phyloP scores from a whole-genome alignment of 1,139 yeast species.

The Pichia sp. region DNA sequence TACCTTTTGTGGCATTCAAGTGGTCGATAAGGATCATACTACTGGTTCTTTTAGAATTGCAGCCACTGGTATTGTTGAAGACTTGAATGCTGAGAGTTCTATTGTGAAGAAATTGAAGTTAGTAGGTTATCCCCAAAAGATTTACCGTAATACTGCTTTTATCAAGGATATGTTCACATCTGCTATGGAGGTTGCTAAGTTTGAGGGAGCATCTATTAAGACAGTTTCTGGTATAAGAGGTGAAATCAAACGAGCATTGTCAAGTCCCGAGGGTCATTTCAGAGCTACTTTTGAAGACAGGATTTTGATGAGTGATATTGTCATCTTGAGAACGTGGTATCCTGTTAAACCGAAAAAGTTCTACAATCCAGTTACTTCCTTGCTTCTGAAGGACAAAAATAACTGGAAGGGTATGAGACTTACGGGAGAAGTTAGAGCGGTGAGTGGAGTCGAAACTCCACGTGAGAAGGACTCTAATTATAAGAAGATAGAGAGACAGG shows the following conservation, averaged over 20 bases:
- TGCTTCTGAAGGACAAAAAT: slow-evolving; percentile 65
- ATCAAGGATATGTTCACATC: slow-evolving; percentile 94
- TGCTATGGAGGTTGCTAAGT: slow-evolving; percentile 90
- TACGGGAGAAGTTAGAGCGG: slow-evolving; percentile 91
- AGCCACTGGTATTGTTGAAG: slow-evolving; percentile 97
- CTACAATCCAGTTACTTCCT: slow-evolving; percentile 93
- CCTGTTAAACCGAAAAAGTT: slow-evolving; percentile 87
- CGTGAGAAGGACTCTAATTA: slow-evolving; percentile 56
- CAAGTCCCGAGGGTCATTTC: slow-evolving; percentile 92
- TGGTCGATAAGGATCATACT: slow-evolving; percentile 77
- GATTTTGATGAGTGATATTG: slow-evolving; percentile 81
- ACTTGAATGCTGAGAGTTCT: slow-evolving; percentile 81
- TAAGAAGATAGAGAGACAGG: slow-evolving; percentile 78
- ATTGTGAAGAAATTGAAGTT: slow-evolving; percentile 92
- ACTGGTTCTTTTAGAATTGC: slow-evolving; percentile 91
- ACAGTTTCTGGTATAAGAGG: slow-evolving; percentile 98
- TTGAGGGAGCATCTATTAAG: slow-evolving; percentile 95
- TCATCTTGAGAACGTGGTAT: slow-evolving; percentile 93
- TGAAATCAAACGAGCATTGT: slow-evolving; percentile 89
- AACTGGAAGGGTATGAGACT: slow-evolving; percentile 96
- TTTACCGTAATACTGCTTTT: slow-evolving; percentile 93
- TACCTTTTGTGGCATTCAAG: slow-evolving; percentile 91
- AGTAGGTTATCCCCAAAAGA: slow-evolving; percentile 91
- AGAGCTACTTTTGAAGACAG: slow-evolving; percentile 98
- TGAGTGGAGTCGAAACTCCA: slow-evolving; percentile 57